Evolutionary conservation across 352 stramenopile species (phyloP).

Genomic region (Phytophthora agathidicida): DNA sequence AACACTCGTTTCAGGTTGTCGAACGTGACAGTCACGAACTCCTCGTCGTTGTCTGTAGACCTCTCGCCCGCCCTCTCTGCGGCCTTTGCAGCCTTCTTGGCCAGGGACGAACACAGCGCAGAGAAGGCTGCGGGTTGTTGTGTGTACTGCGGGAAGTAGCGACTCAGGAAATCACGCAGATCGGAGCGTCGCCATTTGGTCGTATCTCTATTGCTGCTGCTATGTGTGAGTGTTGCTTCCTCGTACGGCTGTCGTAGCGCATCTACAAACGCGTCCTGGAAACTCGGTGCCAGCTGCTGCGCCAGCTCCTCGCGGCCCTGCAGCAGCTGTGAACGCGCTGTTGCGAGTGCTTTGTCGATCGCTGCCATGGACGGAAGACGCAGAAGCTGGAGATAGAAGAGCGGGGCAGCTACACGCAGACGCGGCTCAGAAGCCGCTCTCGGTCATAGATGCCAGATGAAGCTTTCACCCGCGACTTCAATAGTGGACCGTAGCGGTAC

Average conservation of each 20-base stretch:
- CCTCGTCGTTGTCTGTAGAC: not conserved
- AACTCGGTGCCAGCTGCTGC: slow-evolving; percentile 17
- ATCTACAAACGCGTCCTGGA: slow-evolving; percentile 53
- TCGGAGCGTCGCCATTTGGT: slow-evolving; percentile 28
- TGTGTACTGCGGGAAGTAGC: slow-evolving; percentile 47
- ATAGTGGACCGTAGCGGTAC: too few species aligned
- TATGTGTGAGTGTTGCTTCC: not conserved
- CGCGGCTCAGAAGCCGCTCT: too few species aligned
- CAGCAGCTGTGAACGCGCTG: slow-evolving; percentile 23
- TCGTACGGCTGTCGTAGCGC: slow-evolving; percentile 36
- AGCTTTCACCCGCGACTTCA: too few species aligned
- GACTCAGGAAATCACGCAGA: slow-evolving; percentile 37
- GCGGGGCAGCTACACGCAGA: not conserved
- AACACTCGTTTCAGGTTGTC: slow-evolving; percentile 48
- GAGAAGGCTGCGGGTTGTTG: slow-evolving; percentile 30
- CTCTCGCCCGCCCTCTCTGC: not conserved
- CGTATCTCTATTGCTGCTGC: slow-evolving; percentile 6
- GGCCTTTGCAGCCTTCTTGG: not conserved
- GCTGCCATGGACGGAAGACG: slow-evolving; percentile 13
- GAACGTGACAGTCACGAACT: slow-evolving; percentile 32
- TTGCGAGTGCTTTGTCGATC: slow-evolving; percentile 26
- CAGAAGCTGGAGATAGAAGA: slow-evolving; percentile 4
- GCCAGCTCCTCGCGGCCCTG: slow-evolving; percentile 30
- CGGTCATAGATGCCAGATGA: too few species aligned
- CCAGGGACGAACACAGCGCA: slow-evolving; percentile 27